phyloP scores from a whole-genome alignment of 192 early-diverging fungal genomes.

The Dispira simplex region DNA sequence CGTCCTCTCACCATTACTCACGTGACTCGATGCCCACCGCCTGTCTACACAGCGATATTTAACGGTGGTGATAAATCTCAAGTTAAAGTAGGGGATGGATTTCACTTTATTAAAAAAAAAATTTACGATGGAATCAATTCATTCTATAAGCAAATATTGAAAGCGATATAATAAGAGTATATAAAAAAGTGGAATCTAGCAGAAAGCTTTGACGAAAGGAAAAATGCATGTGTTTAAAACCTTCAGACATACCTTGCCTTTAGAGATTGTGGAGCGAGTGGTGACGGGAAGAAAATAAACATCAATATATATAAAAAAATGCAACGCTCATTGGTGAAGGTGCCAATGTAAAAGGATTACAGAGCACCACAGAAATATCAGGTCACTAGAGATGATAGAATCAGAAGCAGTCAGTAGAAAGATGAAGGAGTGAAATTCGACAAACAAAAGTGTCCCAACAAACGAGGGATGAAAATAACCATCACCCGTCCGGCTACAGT shows the following conservation, averaged over 20 bases:
- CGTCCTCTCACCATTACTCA: too few relatives aligned
- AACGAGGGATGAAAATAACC: background rate
- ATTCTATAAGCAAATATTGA: background rate
- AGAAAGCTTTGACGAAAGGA: background rate
- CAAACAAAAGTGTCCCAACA: background rate
- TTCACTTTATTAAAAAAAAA: background rate
- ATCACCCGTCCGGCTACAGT: too few relatives aligned
- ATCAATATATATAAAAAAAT: background rate
- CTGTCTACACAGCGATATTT: background rate
- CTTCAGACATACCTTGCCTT: background rate
- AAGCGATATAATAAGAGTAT: background rate
- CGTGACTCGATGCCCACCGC: too few relatives aligned
- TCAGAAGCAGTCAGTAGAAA: too few relatives aligned
- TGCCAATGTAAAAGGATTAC: background rate
- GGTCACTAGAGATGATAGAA: too few relatives aligned
- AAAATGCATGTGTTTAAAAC: background rate
- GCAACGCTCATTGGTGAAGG: background rate
- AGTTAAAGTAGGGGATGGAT: background rate
- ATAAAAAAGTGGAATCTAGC: background rate
- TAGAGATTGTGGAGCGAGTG: background rate
- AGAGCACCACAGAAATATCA: background rate
- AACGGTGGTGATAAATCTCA: background rate
- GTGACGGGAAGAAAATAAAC: background rate
- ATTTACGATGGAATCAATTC: background rate
- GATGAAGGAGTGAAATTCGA: too few relatives aligned